Conservation (phyloP, 768 basidiomycete genomes). For the Leccinum rimulosum region DNA sequence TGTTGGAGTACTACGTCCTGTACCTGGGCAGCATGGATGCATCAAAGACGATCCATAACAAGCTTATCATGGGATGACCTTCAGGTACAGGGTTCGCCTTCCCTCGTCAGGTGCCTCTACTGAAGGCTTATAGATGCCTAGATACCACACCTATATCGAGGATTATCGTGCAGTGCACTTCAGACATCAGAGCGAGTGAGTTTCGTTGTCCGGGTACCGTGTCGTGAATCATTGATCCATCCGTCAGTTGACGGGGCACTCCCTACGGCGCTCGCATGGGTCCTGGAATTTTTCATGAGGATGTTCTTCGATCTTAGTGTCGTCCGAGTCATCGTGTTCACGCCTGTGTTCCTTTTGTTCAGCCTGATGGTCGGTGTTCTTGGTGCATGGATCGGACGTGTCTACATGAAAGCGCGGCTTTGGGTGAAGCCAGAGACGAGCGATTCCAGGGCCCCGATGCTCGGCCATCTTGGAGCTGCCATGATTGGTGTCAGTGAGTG, state of each 20-base stretch:
- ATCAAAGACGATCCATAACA: neutral
- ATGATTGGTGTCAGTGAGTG: conserved; percentile 1
- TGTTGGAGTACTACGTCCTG: neutral
- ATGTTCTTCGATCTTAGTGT: conserved; percentile 2
- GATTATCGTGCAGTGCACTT: neutral
- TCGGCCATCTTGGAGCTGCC: conserved; percentile 4
- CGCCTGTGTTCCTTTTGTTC: neutral
- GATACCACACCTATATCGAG: conserved; percentile 1
- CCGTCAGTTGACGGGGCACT: neutral
- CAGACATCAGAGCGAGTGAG: conserved; percentile 3
- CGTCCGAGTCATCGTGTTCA: neutral
- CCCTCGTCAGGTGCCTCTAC: neutral
- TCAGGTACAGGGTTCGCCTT: neutral
- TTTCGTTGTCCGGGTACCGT: neutral
- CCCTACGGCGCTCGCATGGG: neutral
- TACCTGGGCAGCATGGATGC: neutral
- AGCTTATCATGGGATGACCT: neutral
- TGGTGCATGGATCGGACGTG: neutral
- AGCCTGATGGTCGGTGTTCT: neutral
- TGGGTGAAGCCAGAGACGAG: conserved; percentile 5
- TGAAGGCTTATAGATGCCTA: neutral
- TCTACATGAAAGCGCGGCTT: conserved; percentile 3
- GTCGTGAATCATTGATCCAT: neutral
- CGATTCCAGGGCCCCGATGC: neutral
- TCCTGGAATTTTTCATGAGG: neutral